Conservation (phyloP, 306 rosid species). For the Fagus sylvatica region DNA sequence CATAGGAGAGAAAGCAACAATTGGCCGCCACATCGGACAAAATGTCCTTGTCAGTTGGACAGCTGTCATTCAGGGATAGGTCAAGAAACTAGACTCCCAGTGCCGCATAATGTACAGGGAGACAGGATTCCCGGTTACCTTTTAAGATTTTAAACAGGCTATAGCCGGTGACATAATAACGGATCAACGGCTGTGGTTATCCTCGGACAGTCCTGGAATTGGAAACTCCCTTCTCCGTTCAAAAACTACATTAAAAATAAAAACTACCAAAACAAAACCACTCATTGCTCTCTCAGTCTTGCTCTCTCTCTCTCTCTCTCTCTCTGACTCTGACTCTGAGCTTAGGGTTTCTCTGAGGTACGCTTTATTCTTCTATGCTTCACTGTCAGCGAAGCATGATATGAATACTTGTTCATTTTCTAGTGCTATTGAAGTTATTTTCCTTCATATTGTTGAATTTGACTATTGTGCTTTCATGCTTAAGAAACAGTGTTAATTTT, state of each 20-base stretch:
- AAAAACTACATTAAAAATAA: neutral
- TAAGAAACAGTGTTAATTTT: neutral
- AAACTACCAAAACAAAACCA: too few species aligned
- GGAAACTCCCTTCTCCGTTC: too few species aligned
- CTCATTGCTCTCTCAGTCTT: neutral
- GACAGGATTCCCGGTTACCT: neutral
- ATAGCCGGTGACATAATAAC: conserved; percentile 12
- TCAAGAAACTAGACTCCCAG: neutral
- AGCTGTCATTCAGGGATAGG: neutral
- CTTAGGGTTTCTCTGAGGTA: conserved; percentile 22
- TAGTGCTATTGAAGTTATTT: neutral
- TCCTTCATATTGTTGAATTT: neutral
- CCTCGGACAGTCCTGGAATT: conserved; percentile 11
- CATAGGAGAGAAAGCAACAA: neutral
- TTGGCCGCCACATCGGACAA: neutral
- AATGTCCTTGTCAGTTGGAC: neutral
- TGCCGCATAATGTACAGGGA: neutral
- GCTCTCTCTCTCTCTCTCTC: neutral
- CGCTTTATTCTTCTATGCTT: conserved; percentile 11
- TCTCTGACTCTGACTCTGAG: conserved; percentile 2
- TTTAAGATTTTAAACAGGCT: conserved; percentile 23
- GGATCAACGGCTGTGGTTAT: conserved; percentile 31
- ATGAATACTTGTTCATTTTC: neutral
- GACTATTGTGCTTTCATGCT: neutral
- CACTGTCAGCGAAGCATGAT: neutral